These are phyloP conservation scores for Suillus hirtellus DNA, from an alignment of 768 basidiomycete species.

Conservation along the genomic window DNA sequence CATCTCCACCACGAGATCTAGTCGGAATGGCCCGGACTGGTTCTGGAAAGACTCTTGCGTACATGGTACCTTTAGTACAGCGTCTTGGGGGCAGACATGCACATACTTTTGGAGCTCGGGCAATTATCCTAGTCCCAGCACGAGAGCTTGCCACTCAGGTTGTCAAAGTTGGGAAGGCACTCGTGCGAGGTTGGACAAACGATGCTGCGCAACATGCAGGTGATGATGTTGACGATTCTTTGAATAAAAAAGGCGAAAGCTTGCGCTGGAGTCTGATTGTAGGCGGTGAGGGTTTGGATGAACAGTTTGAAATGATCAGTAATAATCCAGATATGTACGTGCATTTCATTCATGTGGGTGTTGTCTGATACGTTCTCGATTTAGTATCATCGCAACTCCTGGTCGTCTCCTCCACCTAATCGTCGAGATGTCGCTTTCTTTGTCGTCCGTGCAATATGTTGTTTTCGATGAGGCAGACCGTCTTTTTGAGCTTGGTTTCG, in stretches of 20 bases:
- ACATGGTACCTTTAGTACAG: conserved; percentile 89
- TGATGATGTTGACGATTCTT: conserved; percentile 49
- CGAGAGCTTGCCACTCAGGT: conserved; percentile 95
- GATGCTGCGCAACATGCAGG: conserved; percentile 71
- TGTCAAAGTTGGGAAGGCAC: conserved; percentile 90
- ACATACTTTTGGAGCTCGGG: conserved; percentile 78
- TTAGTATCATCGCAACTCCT: conserved; percentile 94
- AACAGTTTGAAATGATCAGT: conserved; percentile 95
- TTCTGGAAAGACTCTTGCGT: conserved; percentile 96
- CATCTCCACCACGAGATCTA: conserved; percentile 85
- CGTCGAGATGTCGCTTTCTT: conserved; percentile 94
- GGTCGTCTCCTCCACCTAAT: conserved; percentile 95
- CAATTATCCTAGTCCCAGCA: conserved; percentile 86
- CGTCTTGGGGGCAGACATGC: conserved; percentile 81
- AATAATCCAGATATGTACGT: conserved; percentile 94
- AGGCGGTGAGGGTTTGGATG: conserved; percentile 93
- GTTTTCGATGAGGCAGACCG: conserved; percentile 99
- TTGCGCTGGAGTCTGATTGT: conserved; percentile 93
- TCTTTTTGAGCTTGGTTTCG: conserved; percentile 98
- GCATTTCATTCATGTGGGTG: conserved; percentile 9
- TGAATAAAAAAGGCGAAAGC: conserved; percentile 48
- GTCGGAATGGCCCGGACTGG: conserved; percentile 99
- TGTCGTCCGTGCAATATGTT: conserved; percentile 83
- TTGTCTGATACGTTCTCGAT: conserved; percentile 15
- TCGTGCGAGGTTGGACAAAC: conserved; percentile 78